Evolutionary conservation across 108 stramenopile species (phyloP), one percentile per base, ranked within the genome.

Genomic region (Pseudonitzschia delicatissima): DNA sequence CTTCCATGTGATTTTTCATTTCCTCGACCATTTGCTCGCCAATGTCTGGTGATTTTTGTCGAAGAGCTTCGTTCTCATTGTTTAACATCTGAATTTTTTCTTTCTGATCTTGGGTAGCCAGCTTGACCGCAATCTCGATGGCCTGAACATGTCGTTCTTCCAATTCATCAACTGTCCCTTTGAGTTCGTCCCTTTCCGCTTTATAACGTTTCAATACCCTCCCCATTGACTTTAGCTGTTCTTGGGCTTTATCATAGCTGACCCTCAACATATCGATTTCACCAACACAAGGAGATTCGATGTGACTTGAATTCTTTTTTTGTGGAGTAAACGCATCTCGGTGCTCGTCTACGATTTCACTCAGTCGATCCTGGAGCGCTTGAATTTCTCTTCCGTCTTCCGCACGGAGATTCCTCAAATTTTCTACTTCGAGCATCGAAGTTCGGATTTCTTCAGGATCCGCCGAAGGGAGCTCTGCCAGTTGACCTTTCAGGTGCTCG

Each of bases 351-450:
- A 33, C 59, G 23, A 61, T 42, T 40, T n/a, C 36, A 5, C 25
- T 27, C 36, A 61, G 36, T 40, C 39, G 59, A 40, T 5, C 20
- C 27, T 27, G 59, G 6, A 61, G 37, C 25, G 37, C 37, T 15
- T 35, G 20, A 1, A 62, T 64, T 63, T 71, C 53, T 64, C 57
- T 71, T 23, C 36, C 35, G 21, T 63, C 62, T 57, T 64, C 53
- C 7, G 29, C 27, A 23, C 60, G 59, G 33, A 70, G 69, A 17
- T 27, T 33, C 17, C 45, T 58, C 49, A 70, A 39, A 27, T 42
- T 61, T 27, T 70, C 69, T 23, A 44, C 50, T 44, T 61, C 60
- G 35, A 59, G 17, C 25, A 62, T 70, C 44, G 60, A 58, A 4
- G 50, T 35, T 25, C 48, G 33, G 12, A 62, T 34, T 62, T 70